Conservation (phyloP, 257 asterid species). For the Cordia subcordata region DNA sequence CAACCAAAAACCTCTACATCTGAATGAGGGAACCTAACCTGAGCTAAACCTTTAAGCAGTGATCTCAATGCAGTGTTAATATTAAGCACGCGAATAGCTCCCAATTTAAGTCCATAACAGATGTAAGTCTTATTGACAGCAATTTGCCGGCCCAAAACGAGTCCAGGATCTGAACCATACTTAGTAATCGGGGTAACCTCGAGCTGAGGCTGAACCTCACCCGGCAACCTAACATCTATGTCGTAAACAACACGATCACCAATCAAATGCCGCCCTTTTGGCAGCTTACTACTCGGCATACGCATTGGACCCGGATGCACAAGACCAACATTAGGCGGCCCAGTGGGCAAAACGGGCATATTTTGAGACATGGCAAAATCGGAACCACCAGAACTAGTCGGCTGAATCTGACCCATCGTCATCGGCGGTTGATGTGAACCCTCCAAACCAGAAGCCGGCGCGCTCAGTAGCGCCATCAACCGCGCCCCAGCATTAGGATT, state of each 20-base stretch:
- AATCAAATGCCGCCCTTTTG: slow-evolving; percentile 80
- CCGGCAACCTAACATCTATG: slow-evolving; percentile 68
- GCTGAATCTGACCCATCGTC: slow-evolving; percentile 43
- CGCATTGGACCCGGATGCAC: slow-evolving; percentile 55
- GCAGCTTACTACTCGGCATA: slow-evolving; percentile 85
- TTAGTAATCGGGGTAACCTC: slow-evolving; percentile 99
- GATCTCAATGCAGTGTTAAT: slow-evolving; percentile 93
- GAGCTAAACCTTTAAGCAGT: slow-evolving; percentile 85
- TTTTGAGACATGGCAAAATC: slow-evolving; percentile 43
- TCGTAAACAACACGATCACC: slow-evolving; percentile 72
- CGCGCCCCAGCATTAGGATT: slow-evolving; percentile 57
- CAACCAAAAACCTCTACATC: background rate
- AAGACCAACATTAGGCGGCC: slow-evolving; percentile 36
- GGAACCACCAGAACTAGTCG: slow-evolving; percentile 58
- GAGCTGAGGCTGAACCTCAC: slow-evolving; percentile 96
- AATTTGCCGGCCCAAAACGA: slow-evolving; percentile 87
- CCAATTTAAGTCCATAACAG: slow-evolving; percentile 88
- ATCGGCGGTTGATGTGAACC: slow-evolving; percentile 34
- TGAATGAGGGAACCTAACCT: slow-evolving; percentile 41
- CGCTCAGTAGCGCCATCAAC: slow-evolving; percentile 84
- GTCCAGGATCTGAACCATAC: slow-evolving; percentile 91
- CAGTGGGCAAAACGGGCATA: slow-evolving; percentile 31
- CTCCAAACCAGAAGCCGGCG: slow-evolving; percentile 53
- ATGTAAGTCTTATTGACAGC: slow-evolving; percentile 92
- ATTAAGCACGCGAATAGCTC: slow-evolving; percentile 86